A percentile compares a stretch with the other conserved stretches of the same genome.
Conservation (phyloP, 768 basidiomycete genomes). For the Plicaturopsis crispa region DNA sequence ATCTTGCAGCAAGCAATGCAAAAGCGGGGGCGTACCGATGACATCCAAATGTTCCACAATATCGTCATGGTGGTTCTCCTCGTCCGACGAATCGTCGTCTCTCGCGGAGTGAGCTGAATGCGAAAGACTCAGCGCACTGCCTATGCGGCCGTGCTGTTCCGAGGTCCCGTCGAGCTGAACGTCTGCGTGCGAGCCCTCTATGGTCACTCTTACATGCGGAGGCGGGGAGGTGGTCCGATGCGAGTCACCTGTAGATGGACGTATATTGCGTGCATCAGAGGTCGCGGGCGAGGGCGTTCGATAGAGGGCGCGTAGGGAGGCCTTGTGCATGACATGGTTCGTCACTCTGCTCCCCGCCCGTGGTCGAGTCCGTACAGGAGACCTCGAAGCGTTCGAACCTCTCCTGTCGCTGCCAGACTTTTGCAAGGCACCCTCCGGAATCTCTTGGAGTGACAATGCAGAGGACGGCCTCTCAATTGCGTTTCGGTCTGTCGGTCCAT, state of each 20-base stretch:
- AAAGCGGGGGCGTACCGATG: conserved; percentile 47
- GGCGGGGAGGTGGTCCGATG: too few relatives aligned
- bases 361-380: neutral
- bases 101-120: conserved; percentile 12
- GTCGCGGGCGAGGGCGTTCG: too few relatives aligned
- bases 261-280: too few relatives aligned
- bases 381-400: too few relatives aligned
- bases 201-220: conserved; percentile 17
- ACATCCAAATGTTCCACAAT: conserved; percentile 81
- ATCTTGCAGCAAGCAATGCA: too few relatives aligned
- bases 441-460: too few relatives aligned
- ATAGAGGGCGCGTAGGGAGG: conserved; percentile 1
- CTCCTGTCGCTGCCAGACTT: too few relatives aligned
- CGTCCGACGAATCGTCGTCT: conserved; percentile 9
- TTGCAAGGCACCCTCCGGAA: too few relatives aligned
- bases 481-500: too few relatives aligned
- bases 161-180: conserved; percentile 25
- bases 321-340: conserved; percentile 6
- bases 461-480: too few relatives aligned
- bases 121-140: conserved; percentile 36
- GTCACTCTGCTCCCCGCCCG: conserved; percentile 8
- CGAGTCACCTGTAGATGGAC: too few relatives aligned
- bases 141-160: conserved; percentile 31
- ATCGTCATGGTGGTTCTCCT: conserved; percentile 60
- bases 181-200: conserved; percentile 34